Conservation (phyloP, 2,329 filamentous ascomycete species). For the Alternaria viburni region DNA sequence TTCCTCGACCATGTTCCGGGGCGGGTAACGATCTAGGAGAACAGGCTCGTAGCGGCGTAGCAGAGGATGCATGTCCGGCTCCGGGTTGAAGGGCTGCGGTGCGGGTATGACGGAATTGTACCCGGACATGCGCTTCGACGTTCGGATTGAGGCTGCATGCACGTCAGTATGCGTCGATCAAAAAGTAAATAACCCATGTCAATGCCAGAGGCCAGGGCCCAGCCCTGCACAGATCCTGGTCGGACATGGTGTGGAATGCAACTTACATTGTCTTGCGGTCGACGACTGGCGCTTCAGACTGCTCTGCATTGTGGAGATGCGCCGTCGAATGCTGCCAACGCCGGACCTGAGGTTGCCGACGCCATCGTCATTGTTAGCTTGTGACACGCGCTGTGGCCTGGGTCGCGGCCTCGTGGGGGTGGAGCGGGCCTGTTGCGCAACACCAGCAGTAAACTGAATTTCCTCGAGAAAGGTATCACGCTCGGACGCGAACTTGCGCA, state of each 20-base stretch:
- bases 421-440: constrained; percentile 56
- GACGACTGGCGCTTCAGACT: constrained; percentile 88
- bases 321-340: constrained; percentile 86
- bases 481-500: constrained; percentile 95
- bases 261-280: constrained; percentile 74
- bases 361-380: constrained; percentile 60
- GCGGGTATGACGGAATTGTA: constrained; percentile 98
- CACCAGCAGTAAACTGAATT: constrained; percentile 83
- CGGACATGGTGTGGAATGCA: background rate
- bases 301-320: constrained; percentile 91
- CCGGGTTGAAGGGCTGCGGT: constrained; percentile 86
- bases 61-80: constrained; percentile 93
- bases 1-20: constrained; percentile 81
- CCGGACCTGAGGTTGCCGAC: constrained; percentile 61
- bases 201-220: background rate
- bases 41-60: constrained; percentile 95
- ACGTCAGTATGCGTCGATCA: constrained; percentile 32
- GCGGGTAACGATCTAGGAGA: constrained; percentile 91
- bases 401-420: constrained; percentile 73
- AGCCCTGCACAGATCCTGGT: background rate
- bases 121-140: constrained; percentile 87
- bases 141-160: constrained; percentile 69
- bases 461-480: constrained; percentile 93
- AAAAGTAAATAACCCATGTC: constrained; percentile 30
- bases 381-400: constrained; percentile 75